Evolutionary conservation across 768 basidiomycete genomes (phyloP), one percentile per base, ranked within the genome.

Genomic region (Amyloporia xantha): DNA sequence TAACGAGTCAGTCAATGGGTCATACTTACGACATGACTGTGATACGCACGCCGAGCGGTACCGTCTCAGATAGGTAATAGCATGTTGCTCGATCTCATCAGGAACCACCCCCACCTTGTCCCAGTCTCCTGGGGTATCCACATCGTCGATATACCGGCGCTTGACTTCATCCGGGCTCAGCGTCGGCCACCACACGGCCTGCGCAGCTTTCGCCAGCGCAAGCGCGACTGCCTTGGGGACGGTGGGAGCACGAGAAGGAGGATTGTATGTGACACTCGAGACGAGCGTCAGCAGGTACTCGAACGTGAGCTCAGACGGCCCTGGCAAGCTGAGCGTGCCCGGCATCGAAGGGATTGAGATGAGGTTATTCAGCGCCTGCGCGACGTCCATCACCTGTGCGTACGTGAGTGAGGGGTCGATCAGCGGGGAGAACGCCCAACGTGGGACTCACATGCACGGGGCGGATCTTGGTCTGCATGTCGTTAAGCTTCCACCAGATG

Each of bases 401-500:
- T 12, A 27, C 25, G 42, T 38, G 39, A 41, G 13, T 19, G 19
- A 50, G 23, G 56, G 49, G 47, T 41, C 49, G 40, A 46, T 49
- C 45, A 23, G 54, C 55, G 50, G 57, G 42, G 24, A 24, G 30
- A 40, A 37, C n/a, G 41, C 27, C 10, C 37, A 33, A 43, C 15
- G 9, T 50, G 27, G 53, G 39, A 53, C 44, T 62, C 59, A 62
- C 53, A 38, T 97, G 93, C 40, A 87, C 91, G 0, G 96, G 96
- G 27, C 91, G 86, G 66, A 89, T 81, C 68, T 79, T 81, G 20
- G 96, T 94, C 66, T 86, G 70, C 30, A 81, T 89, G 59, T 86
- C 69, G 73, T 99, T 99, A 53, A 98, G 75, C 64, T 89, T 88
- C 91, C 86, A 98, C 77, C 89, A 86, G 51, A 91, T 84, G 12